Evolutionary conservation across 768 basidiomycete species (phyloP).

Genomic region (Megacollybia marginata): DNA sequence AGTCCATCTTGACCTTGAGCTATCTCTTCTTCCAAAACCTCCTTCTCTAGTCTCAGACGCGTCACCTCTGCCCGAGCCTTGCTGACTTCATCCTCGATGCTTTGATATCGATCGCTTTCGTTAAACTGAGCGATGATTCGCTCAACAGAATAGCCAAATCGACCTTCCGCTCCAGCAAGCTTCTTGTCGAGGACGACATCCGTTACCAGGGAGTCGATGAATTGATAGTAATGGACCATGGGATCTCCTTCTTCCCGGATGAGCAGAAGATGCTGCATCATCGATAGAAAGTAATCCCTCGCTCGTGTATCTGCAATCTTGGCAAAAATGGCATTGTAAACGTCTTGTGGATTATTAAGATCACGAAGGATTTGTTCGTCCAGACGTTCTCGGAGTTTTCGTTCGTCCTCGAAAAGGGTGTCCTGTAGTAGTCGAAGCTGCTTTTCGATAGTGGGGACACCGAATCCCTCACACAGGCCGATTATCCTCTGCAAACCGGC

Average conservation of each 20-base stretch:
- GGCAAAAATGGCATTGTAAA: slow-evolving; percentile 76
- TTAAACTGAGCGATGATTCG: slow-evolving; percentile 85
- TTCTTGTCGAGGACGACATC: slow-evolving; percentile 93
- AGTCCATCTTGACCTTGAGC: slow-evolving; percentile 76
- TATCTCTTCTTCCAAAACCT: slow-evolving; percentile 74
- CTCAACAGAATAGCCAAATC: slow-evolving; percentile 85
- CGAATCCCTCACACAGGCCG: slow-evolving; percentile 58
- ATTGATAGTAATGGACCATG: slow-evolving; percentile 82
- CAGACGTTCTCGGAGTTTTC: slow-evolving; percentile 60
- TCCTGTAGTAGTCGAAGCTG: slow-evolving; percentile 56
- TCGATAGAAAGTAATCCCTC: slow-evolving; percentile 80
- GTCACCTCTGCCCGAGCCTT: slow-evolving; percentile 58
- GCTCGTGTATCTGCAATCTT: slow-evolving; percentile 76
- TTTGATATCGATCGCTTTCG: slow-evolving; percentile 77
- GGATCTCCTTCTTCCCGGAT: slow-evolving; percentile 83
- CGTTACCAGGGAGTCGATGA: slow-evolving; percentile 83
- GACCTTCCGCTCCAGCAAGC: slow-evolving; percentile 72
- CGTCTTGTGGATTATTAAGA: slow-evolving; percentile 76
- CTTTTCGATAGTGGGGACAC: slow-evolving; percentile 54
- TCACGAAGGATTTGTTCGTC: slow-evolving; percentile 72
- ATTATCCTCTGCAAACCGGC: slow-evolving; percentile 76
- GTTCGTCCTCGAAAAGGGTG: slow-evolving; percentile 69
- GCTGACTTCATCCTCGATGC: slow-evolving; percentile 70
- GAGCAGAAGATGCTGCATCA: slow-evolving; percentile 88
- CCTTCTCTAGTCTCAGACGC: slow-evolving; percentile 74